Evolutionary conservation across 2,329 filamentous ascomycete species (phyloP), one percentile per base, ranked within the genome.

Genomic region (Colletotrichum camelliae): DNA sequence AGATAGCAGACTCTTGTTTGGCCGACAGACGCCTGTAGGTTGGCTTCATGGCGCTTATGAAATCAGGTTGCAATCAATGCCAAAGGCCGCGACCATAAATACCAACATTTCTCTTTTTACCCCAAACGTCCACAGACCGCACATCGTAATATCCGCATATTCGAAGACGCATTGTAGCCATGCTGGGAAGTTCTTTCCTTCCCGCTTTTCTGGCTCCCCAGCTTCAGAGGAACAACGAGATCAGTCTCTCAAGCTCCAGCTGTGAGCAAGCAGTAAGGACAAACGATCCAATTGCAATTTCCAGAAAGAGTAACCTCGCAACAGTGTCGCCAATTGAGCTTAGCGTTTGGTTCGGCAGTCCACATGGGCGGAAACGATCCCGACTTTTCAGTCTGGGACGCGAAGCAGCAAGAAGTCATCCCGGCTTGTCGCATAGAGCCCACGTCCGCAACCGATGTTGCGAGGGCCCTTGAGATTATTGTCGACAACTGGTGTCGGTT

Each of bases 91-190:
- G 5, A n/a, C 13, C 3, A 52, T 52, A 21, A 52, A 1, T 13
- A 13, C n/a, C n/a, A 52, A 13, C n/a, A 21, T 52, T 52, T 16
- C n/a, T 7, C 7, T 21, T 52, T 52, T 52, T 24, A 21, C 43
- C 43, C 43, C 43, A 21, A 52, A 7, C 12, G 1, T 52, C 3
- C 5, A 7, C 43, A 52, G 4, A n/a, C n/a, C 29, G 29, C 29
- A 31, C 7, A 31, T 31, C 7, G 29, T 31, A 7, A 7, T 31
- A 8, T 31, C 29, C 29, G 29, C 29, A 31, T 31, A 31, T 13
- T 2, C 0, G 10, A 21, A 16, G 4, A 13, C n/a, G 18, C 2
- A 21, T 0, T 13, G 12, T 13, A 21, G 10, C 12, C 4, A 52
- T 52, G 43, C 43, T 7, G 1, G 10, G 43, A 1, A 48, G 43